Base-by-base conservation (phyloP, 306 rosid genomes). In the Acacia confusa region DNA sequence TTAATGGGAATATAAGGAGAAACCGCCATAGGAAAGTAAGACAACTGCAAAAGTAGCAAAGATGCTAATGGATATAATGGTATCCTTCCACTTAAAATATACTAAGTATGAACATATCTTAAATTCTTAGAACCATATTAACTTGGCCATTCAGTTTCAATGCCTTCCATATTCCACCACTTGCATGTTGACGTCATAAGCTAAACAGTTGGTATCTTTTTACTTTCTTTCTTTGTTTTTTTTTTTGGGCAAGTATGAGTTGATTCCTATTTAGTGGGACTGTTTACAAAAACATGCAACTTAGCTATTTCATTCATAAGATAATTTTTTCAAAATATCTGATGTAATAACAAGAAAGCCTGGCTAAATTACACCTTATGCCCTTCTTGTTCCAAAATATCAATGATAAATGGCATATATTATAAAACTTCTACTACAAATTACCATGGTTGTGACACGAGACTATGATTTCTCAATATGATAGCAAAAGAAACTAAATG, bases 31-130 rank as follows among this genome's bases (percentile, higher is more conserved):
- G 7, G 55, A 45, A 45, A 68, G 61, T 16, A n/a, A 34, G 10
- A 71, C 79, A 43, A 61, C 75, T 19, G 41, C 43, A 17, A 19
- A 30, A 43, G 79, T 78, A 9, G 41, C 74, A 79, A 34, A 22
- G 19, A 72, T 19, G 47, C 47, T 19, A 47, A 36, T 67, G 27
- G 16, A 36, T 36, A 34, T 8, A 36, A 22, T 10, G 1, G 25
- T 50, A 50, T 19, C 25, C 61, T 7, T 67, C 27, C 47, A 67
- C 72, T 67, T 67, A 30, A n/a, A n/a, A n/a, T n/a, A n/a, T n/a
- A n/a, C n/a, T n/a, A n/a, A n/a, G n/a, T n/a, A n/a, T n/a, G n/a
- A n/a, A n/a, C n/a, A n/a, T n/a, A n/a, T n/a, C n/a, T n/a, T n/a
- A n/a, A n/a, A n/a, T n/a, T n/a, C n/a, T n/a, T n/a, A n/a, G n/a